These are phyloP conservation scores for Hypoxylon lenormandii DNA, from an alignment of 495 filamentous ascomycete species.

Conservation along the genomic window DNA sequence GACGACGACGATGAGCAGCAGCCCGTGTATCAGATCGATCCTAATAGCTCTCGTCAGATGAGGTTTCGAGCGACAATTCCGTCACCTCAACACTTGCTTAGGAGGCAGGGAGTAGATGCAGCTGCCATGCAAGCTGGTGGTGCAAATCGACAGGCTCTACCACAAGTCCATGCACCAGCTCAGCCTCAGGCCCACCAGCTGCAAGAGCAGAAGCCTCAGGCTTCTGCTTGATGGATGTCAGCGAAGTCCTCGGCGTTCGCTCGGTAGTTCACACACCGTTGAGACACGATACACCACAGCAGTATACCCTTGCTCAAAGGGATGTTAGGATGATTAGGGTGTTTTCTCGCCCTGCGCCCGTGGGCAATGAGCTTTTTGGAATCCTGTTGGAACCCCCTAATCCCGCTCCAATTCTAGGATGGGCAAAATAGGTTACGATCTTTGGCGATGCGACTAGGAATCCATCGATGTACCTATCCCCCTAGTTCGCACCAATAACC, in stretches of 20 bases:
- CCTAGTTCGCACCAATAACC: constrained; percentile 10
- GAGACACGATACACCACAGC: not conserved
- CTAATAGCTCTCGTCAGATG: constrained; percentile 75
- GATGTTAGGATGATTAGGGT: no score
- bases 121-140: constrained; percentile 29
- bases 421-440: not conserved
- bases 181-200: constrained; percentile 57
- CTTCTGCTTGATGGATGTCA: constrained; percentile 2
- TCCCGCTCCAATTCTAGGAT: not conserved
- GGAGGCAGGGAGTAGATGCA: constrained; percentile 40
- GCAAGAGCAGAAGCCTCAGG: constrained; percentile 51
- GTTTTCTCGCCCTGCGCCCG: no score
- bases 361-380: no score
- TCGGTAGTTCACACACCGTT: no score
- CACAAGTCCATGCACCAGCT: constrained; percentile 44
- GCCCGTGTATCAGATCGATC: constrained; percentile 74
- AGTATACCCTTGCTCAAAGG: no score
- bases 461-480: constrained; percentile 3
- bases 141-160: constrained; percentile 42
- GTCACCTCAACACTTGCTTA: constrained; percentile 56
- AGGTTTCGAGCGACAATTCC: constrained; percentile 78
- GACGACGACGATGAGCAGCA: constrained; percentile 78
- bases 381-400: not conserved
- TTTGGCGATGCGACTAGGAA: constrained; percentile 1
- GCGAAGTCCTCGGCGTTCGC: no score